Conservation (phyloP, 148 eudicot species). For the Spergularia bocconei region DNA sequence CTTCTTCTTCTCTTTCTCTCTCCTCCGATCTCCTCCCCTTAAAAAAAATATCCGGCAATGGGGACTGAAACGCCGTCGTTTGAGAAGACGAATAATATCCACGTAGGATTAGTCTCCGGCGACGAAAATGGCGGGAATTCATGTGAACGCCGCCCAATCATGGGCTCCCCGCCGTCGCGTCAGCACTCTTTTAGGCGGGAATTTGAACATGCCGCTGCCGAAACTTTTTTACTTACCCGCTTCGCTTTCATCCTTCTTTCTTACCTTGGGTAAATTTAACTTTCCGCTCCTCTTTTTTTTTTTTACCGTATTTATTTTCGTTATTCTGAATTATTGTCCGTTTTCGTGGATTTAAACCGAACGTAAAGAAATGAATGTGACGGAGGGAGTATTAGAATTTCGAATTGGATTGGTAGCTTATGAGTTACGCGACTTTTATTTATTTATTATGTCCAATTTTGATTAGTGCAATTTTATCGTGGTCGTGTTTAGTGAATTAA, state of each 20-base stretch:
- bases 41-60: neutral
- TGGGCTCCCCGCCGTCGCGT: slow-evolving; percentile 13
- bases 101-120: neutral
- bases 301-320: neutral
- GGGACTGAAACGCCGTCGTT: slow-evolving; percentile 19
- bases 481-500: no score
- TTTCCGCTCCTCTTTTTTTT: neutral
- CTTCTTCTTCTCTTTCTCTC: neutral
- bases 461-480: no score
- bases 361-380: no score
- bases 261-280: slow-evolving; percentile 62
- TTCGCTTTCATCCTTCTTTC: slow-evolving; percentile 71
- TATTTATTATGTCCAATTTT: no score
- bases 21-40: neutral
- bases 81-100: neutral
- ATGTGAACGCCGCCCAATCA: slow-evolving; percentile 7
- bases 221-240: slow-evolving; percentile 72
- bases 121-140: slow-evolving; percentile 6
- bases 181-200: slow-evolving; percentile 54
- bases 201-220: slow-evolving; percentile 83
- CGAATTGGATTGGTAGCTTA: no score
- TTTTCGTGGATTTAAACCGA: no score
- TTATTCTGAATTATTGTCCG: neutral
- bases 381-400: no score
- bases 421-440: no score